These are phyloP conservation scores for Passalora sequoiae DNA, from an alignment of 2,329 filamentous ascomycete genomes.

Conservation along the genomic window DNA sequence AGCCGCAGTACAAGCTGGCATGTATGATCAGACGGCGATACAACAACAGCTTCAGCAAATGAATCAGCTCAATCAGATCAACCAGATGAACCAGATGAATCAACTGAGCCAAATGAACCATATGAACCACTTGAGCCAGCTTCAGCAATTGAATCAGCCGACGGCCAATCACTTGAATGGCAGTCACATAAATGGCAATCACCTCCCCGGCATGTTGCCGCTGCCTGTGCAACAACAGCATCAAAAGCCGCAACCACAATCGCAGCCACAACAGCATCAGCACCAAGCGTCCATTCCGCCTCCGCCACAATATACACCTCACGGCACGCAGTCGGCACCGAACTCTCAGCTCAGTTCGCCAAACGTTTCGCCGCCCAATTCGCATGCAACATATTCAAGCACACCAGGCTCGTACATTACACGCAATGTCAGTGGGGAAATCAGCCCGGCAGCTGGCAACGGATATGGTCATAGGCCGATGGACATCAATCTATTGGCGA, in stretches of 20 bases:
- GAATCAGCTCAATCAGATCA: slow-evolving; percentile 67
- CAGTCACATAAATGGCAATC: slow-evolving; percentile 17
- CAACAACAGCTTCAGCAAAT: slow-evolving; percentile 49
- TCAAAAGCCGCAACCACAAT: slow-evolving; percentile 12
- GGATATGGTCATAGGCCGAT: slow-evolving; percentile 43
- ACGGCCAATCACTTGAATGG: slow-evolving; percentile 9
- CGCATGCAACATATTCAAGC: slow-evolving; percentile 61
- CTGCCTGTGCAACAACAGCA: slow-evolving; percentile 10
- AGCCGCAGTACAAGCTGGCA: slow-evolving; percentile 47
- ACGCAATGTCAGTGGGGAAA: slow-evolving; percentile 48
- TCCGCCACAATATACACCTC: slow-evolving; percentile 58
- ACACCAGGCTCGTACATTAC: slow-evolving; percentile 55
- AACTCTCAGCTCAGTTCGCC: slow-evolving; percentile 83
- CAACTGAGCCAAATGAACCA: slow-evolving; percentile 26
- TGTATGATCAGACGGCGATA: slow-evolving; percentile 47
- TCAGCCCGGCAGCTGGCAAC: slow-evolving; percentile 42
- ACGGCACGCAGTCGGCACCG: slow-evolving; percentile 80
- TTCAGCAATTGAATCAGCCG: slow-evolving; percentile 17
- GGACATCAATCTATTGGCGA: slow-evolving; percentile 65
- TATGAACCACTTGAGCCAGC: slow-evolving; percentile 22
- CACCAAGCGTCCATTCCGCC: slow-evolving; percentile 3
- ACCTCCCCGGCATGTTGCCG: slow-evolving; percentile 5
- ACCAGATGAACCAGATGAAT: slow-evolving; percentile 62
- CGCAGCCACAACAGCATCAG: slow-evolving; percentile 14
- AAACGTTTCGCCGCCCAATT: slow-evolving; percentile 91